Percentiles rank a stretch among this genome's conserved stretches.
Conservation (phyloP, 2,329 filamentous ascomycete genomes). For the Ophiostoma perfectum region DNA sequence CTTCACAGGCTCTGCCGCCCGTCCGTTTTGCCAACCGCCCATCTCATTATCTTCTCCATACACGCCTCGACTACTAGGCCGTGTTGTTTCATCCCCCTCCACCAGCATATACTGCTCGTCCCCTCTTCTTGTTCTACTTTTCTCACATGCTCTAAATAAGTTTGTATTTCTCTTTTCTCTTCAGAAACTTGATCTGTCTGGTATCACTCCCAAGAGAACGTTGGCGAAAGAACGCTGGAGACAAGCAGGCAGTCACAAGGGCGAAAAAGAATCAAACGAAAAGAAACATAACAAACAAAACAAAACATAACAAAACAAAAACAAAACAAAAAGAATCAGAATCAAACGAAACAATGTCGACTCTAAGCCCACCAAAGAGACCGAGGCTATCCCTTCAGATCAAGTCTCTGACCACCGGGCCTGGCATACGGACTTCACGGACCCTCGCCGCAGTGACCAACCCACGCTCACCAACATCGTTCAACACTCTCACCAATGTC, state of each 20-base stretch:
- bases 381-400: constrained; percentile 51
- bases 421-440: constrained; percentile 39
- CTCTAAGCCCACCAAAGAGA: constrained; percentile 40
- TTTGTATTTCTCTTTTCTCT: neutral
- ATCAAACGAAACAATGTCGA: constrained; percentile 19
- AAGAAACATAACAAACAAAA: neutral
- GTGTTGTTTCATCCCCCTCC: neutral
- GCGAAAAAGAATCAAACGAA: neutral
- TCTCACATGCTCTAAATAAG: neutral
- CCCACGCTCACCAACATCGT: constrained; percentile 55
- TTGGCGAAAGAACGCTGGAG: neutral
- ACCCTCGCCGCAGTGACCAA: constrained; percentile 45
- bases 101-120: neutral
- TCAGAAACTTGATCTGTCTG: neutral
- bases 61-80: constrained; percentile 30
- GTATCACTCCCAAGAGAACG: neutral
- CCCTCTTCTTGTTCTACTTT: neutral
- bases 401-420: constrained; percentile 37
- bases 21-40: neutral
- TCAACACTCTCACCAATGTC: constrained; percentile 62
- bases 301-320: neutral
- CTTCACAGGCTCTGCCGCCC: too few relatives aligned
- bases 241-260: neutral
- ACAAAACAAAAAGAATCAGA: neutral
- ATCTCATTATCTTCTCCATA: neutral